Evolutionary conservation across 352 stramenopile species (phyloP).

Genomic region (Globisporangium ultimum): DNA sequence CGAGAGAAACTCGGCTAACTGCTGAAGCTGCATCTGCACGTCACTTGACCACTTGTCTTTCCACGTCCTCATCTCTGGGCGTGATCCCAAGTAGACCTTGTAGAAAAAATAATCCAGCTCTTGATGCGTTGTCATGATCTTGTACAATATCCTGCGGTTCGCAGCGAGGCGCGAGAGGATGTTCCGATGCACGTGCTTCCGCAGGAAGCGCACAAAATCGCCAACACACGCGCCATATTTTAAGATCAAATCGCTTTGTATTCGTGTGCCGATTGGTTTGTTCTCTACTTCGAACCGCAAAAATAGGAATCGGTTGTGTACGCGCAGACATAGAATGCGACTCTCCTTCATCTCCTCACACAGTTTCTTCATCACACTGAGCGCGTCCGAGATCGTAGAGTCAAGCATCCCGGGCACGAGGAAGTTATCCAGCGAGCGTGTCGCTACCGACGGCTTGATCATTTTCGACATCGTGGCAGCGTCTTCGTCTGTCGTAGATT

Average conservation of each 20-base stretch:
- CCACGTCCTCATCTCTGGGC: slow-evolving; percentile 6
- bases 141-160: slow-evolving; percentile 1
- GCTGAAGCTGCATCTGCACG: neutral
- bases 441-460: neutral
- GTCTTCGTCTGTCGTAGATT: too few relatives aligned
- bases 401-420: slow-evolving; percentile 14
- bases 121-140: neutral
- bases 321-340: slow-evolving; percentile 8
- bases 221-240: slow-evolving; percentile 11
- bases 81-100: neutral
- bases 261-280: slow-evolving; percentile 7
- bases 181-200: slow-evolving; percentile 9
- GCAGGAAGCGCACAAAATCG: neutral
- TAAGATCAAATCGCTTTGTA: slow-evolving; percentile 12
- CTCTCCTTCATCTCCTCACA: slow-evolving; percentile 14
- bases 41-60: neutral
- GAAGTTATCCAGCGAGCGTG: slow-evolving; percentile 10
- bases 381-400: slow-evolving; percentile 8
- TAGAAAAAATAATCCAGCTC: slow-evolving; percentile 8
- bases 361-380: slow-evolving; percentile 1
- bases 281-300: slow-evolving; percentile 8
- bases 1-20: neutral
- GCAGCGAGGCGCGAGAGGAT: slow-evolving; percentile 7
- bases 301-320: slow-evolving; percentile 8
- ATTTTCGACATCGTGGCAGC: too few relatives aligned